Evolutionary conservation across 495 filamentous ascomycete genomes (phyloP).

Genomic region (Neurospora tetraspora): DNA sequence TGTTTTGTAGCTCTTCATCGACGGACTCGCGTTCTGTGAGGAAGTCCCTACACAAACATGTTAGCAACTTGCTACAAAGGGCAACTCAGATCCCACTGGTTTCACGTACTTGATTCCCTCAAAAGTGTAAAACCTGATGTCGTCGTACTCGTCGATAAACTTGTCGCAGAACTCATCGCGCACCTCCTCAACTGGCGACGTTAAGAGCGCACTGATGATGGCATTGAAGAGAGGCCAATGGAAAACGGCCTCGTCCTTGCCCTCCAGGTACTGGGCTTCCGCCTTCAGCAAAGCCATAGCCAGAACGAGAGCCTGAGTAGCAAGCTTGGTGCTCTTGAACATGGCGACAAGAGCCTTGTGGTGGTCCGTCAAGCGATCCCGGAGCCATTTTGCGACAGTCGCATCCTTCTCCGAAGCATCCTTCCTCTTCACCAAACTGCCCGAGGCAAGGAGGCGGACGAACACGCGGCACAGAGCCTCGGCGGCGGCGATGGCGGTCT

Average conservation of each 20-base stretch:
- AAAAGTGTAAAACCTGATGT: constrained; percentile 77
- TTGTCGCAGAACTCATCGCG: constrained; percentile 64
- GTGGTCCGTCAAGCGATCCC: constrained; percentile 61
- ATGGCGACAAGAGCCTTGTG: constrained; percentile 44
- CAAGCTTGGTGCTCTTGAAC: constrained; percentile 41
- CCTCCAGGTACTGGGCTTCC: constrained; percentile 52
- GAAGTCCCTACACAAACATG: constrained; percentile 21
- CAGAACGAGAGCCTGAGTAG: constrained; percentile 57
- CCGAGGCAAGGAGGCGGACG: constrained; percentile 66
- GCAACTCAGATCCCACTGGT: neutral
- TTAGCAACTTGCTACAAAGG: constrained; percentile 8
- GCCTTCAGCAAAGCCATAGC: constrained; percentile 77
- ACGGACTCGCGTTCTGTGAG: constrained; percentile 25
- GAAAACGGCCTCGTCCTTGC: constrained; percentile 54
- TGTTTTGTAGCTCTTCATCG: constrained; percentile 37
- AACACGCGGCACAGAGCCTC: constrained; percentile 88
- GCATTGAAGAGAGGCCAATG: constrained; percentile 49
- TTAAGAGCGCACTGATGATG: constrained; percentile 54
- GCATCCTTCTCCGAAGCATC: constrained; percentile 60
- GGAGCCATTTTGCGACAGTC: constrained; percentile 70
- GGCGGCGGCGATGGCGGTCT: constrained; percentile 45
- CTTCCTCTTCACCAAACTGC: constrained; percentile 53
- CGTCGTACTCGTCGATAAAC: constrained; percentile 69
- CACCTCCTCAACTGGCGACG: constrained; percentile 42
- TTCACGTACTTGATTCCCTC: constrained; percentile 50